phyloP scores from a whole-genome alignment of 2,329 filamentous ascomycete species.

The Aspergillus novofumigatus region DNA sequence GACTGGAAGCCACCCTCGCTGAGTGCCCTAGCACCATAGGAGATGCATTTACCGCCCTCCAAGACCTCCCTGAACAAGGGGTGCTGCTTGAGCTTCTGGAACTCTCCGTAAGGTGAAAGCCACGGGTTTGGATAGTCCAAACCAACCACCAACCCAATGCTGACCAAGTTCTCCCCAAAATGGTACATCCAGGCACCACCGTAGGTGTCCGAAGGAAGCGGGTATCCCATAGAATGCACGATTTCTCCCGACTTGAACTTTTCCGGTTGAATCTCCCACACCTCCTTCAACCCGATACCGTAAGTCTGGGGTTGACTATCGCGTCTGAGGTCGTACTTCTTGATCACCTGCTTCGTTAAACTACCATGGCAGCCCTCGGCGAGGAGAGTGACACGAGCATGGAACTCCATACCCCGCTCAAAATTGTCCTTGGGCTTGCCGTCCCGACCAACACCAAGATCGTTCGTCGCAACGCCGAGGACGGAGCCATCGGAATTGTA shows the following conservation, averaged over 20 bases:
- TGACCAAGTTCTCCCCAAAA: conserved; percentile 95
- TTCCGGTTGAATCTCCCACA: conserved; percentile 92
- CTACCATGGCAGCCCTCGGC: conserved; percentile 95
- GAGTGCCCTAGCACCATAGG: conserved; percentile 86
- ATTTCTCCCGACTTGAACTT: conserved; percentile 87
- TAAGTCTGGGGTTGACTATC: conserved; percentile 95
- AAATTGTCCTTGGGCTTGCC: conserved; percentile 86
- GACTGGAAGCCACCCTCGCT: conserved; percentile 97
- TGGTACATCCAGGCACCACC: conserved; percentile 99
- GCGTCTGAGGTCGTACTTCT: conserved; percentile 84
- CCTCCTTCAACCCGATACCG: conserved; percentile 88
- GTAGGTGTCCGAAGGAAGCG: conserved; percentile 81
- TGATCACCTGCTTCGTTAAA: conserved; percentile 88
- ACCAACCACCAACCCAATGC: conserved; percentile 83
- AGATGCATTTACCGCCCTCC: conserved; percentile 96
- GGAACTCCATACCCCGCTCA: conserved; percentile 97
- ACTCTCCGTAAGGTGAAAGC: conserved; percentile 91
- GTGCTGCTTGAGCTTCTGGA: conserved; percentile 98
- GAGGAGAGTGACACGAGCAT: conserved; percentile 84
- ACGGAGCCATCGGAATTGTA: conserved; percentile 85
- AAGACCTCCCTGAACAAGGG: conserved; percentile 81
- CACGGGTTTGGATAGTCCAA: conserved; percentile 96
- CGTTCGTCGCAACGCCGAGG: conserved; percentile 91
- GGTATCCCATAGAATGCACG: conserved; percentile 88
- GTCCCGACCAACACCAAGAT: conserved; percentile 76